Base-by-base conservation (phyloP, 2,329 filamentous ascomycete species). In the Seiridium cupressi region DNA sequence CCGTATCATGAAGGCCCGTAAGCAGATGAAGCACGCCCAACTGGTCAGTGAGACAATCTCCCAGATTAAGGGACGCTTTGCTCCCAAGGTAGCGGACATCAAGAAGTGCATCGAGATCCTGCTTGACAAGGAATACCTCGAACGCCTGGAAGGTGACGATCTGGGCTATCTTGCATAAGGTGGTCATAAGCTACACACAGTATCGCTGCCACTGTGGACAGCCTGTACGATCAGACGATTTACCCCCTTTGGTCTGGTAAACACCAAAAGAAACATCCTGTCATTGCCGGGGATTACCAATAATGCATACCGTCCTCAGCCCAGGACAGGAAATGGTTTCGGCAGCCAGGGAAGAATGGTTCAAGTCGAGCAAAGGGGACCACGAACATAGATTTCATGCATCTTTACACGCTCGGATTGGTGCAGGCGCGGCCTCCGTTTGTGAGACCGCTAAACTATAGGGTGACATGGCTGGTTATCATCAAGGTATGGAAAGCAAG, bases 71-170 rank as follows among this genome's bases (percentile, higher is more conserved):
- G 89, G 88, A 47, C 91, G 95, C 46, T 99, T 99, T 77, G 88
- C 93, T 60, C 95, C 95, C 46, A 96, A 96, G 79, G 85, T 99
- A 36, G 83, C 87, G 13, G 95, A 99, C 69, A 99, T 99, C 85
- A 99, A 99, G 83, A 99, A 98, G 81, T 97, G 95, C 77, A 98
- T 99, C 74, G 95, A 99, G 77, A 97, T 97, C 65, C 84, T 99
- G 46, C 89, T 99, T 65, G 95, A 99, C 82, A 99, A 99, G 82
- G 95, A 99, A 76, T 99, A 99, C 71, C 86, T 99, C 54, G 95
- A 99, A 81, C 91, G 95, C 60, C 80, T 98, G 61, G 95, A 98
- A 53, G 93, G 92, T 58, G 95, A 98, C 71, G 93, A 97, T 73
- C 84, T 99, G 62, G 92, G 94, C 60, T 98, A 98, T 76, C 87